Conservation (phyloP, 1,284 basidiomycete genomes). For the Neolentinus lepideus region DNA sequence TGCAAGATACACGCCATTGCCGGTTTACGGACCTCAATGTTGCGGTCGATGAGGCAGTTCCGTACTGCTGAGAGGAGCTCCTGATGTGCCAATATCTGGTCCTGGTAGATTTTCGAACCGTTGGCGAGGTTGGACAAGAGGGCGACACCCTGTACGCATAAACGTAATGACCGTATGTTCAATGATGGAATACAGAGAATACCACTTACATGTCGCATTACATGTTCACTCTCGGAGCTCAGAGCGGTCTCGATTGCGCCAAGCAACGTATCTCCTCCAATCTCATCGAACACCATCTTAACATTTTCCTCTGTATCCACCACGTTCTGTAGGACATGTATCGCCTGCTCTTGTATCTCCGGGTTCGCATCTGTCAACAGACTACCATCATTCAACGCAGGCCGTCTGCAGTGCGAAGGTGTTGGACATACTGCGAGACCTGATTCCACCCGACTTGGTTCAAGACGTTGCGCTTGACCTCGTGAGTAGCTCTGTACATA, state of each 20-base stretch:
- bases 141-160: conserved; percentile 37
- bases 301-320: conserved; percentile 55
- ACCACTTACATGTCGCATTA: conserved; percentile 41
- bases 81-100: conserved; percentile 39
- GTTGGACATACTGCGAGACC: conserved; percentile 37
- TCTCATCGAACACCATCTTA: conserved; percentile 45
- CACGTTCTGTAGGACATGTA: conserved; percentile 56
- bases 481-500: conserved; percentile 49
- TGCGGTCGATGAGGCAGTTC: conserved; percentile 47
- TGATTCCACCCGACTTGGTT: conserved; percentile 53
- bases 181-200: background rate
- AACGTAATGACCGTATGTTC: background rate
- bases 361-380: conserved; percentile 41
- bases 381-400: conserved; percentile 22
- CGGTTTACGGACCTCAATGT: conserved; percentile 50
- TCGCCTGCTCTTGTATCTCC: conserved; percentile 59
- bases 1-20: conserved; percentile 51
- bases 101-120: conserved; percentile 38
- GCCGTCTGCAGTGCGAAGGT: background rate
- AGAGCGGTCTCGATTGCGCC: conserved; percentile 37
- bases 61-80: conserved; percentile 45
- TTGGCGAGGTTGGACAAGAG: conserved; percentile 62
- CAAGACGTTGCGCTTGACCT: conserved; percentile 62
- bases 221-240: conserved; percentile 39
- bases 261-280: conserved; percentile 40